A percentile compares a stretch with the other conserved stretches of the same genome.
Conservation (phyloP, 352 stramenopile genomes). For the Phytophthora macrochlamydospora region DNA sequence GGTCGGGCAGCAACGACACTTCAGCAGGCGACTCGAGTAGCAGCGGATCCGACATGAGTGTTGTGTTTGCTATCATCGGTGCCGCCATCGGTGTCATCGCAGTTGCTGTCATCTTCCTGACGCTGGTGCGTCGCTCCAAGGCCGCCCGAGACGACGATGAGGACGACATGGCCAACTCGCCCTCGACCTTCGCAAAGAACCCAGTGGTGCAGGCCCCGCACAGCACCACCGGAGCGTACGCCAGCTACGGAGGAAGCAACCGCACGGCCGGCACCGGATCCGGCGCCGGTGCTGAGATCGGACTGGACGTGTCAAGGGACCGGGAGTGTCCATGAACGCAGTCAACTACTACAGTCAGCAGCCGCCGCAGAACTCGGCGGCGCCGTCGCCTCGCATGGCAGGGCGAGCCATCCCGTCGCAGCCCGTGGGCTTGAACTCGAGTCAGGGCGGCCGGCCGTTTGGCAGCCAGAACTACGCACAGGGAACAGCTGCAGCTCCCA, state of each 20-base stretch:
- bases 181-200: slow-evolving; percentile 41
- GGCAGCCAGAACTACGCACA: slow-evolving; percentile 26
- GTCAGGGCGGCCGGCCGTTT: slow-evolving; percentile 7
- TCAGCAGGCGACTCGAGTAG: slow-evolving; percentile 16
- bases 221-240: slow-evolving; percentile 43
- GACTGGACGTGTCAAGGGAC: slow-evolving; percentile 24
- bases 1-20: slow-evolving; percentile 19
- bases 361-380: slow-evolving; percentile 42
- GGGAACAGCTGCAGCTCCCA: background rate
- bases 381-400: slow-evolving; percentile 46
- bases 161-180: slow-evolving; percentile 52
- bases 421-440: slow-evolving; percentile 35
- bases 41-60: slow-evolving; percentile 62
- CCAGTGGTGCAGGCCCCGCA: slow-evolving; percentile 26
- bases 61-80: slow-evolving; percentile 80
- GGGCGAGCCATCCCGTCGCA: slow-evolving; percentile 52
- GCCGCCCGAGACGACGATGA: slow-evolving; percentile 64
- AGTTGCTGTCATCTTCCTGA: slow-evolving; percentile 79
- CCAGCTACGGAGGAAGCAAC: slow-evolving; percentile 34
- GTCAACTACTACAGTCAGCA: slow-evolving; percentile 66
- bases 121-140: slow-evolving; percentile 75
- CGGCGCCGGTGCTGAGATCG: slow-evolving; percentile 15
- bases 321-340: slow-evolving; percentile 36
- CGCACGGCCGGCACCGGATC: slow-evolving; percentile 25
- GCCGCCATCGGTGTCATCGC: slow-evolving; percentile 81